Base-by-base conservation (phyloP, 768 basidiomycete species). In the Gloeostereum incarnatum region DNA sequence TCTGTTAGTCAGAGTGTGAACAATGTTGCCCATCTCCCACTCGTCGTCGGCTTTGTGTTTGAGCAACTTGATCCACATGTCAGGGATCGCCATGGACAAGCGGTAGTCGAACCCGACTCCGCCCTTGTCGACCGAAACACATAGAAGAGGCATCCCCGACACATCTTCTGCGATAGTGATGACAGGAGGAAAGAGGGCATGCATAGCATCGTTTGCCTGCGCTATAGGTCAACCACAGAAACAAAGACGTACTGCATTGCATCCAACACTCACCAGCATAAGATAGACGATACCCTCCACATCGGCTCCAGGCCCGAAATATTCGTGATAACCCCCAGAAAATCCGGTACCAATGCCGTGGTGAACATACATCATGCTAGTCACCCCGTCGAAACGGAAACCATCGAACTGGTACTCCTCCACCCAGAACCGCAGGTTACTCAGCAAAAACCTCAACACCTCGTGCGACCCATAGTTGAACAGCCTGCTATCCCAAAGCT, bases 11-110 rank as follows among this genome's bases (percentile, higher is more conserved):
- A 99, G 62, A 1, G 91, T 98, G 54, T 84, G 82, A 13, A 84
- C 81, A 42, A 98, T 92, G 55, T 83, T 73, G 35, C 66, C 77
- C 49, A 99, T 66, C 35, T 94, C 72, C 96, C 96, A 99, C 29
- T 81, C 73, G 44, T 82, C 74, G 56, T 99, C 96, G 2, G 60
- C 45, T 53, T 75, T 77, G 63, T 99, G 96, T 57, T 98, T 99
- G 48, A 98, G 74, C 19, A 98, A 69, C 61, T 99, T 98, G 68
- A 99, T 99, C 91, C 92, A 99, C 92, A 94, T 97, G 59, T 99
- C 96, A 2, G 96, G 96, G 36, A 99, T 75, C 16, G 96, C 96
- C 96, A 98, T 99, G 20, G 91, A 90, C 32, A 99, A 68, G 22
- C 96, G 84, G 60, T 97, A 99, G 63, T 99, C 96, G 61, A 98